Base-by-base conservation (phyloP, 1,284 basidiomycete species). In the Ustilago xerochloae region DNA sequence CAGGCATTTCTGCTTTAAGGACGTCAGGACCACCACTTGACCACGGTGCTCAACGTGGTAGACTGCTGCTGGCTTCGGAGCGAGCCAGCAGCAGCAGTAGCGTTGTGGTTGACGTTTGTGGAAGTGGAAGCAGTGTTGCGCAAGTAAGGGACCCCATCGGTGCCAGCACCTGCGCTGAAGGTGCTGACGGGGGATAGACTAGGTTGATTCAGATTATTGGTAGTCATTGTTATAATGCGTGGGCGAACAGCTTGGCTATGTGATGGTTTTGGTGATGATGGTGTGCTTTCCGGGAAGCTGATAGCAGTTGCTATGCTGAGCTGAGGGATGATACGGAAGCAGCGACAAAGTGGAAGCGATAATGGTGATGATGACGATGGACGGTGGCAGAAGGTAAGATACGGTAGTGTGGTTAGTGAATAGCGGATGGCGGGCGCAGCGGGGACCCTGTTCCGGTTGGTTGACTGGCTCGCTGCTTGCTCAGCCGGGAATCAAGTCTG, bases 1-100 rank as follows among this genome's bases (percentile, higher is more conserved):
- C 77, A 76, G 77, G 77, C 70, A 79, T 79, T 79, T 79, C 74
- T 66, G 70, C 62, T 64, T 70, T 69, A 48, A 71, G 62, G 62
- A 75, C 73, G 73, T 75, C 72, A 77, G 67, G 67, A 58, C 72
- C 75, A 77, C 75, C 75, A 77, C 68, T 74, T 77, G 59, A 77
- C 75, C 64, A 75, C 72, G 52, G 72, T 62, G 72, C 67, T 63
- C 64, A 74, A 63, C 61, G 75, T 70, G 69, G 75, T 67, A 28
- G 63, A 65, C 63, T 74, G 67, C 68, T 72, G 68, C 62, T 67
- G 58, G 59, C 56, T 51, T 22, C 63, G 53, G 43, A 59, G 46
- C 35, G 62, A 74, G 66, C 56, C 66, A 70, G 52, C 72, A 63
- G 66, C 63, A 55, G 52, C 43, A 49, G 41, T 16, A 28, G 20